Percentiles rank a stretch among this genome's conserved stretches.
Evolutionary conservation across 768 basidiomycete species (phyloP).

Genomic region (Suillus americanus): DNA sequence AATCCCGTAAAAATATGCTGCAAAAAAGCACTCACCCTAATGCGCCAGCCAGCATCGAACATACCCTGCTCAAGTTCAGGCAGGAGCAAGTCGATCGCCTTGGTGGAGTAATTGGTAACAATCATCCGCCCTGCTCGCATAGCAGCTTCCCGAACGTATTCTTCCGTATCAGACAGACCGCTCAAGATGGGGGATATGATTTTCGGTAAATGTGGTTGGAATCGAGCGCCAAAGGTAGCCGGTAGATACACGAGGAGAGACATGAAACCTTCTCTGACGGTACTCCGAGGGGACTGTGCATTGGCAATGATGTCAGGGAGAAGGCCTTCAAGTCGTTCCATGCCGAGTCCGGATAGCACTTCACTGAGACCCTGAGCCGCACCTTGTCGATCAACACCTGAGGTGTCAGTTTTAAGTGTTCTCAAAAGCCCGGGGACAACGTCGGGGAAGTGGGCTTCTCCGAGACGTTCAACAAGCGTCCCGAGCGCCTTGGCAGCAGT

Average conservation of each 20-base stretch:
- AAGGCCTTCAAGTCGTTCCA: conserved; percentile 92
- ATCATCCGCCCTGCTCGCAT: conserved; percentile 99
- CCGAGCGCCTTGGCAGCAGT: conserved; percentile 97
- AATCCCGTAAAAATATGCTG: neutral
- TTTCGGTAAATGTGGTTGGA: conserved; percentile 93
- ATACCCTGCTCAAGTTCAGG: conserved; percentile 94
- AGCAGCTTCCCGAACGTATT: conserved; percentile 94
- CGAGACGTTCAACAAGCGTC: conserved; percentile 93
- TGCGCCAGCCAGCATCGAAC: conserved; percentile 94
- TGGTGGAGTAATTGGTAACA: conserved; percentile 88
- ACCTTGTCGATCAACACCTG: conserved; percentile 95
- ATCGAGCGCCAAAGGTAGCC: conserved; percentile 93
- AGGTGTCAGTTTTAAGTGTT: conserved; percentile 89
- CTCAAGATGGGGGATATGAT: conserved; percentile 91
- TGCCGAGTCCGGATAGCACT: conserved; percentile 93
- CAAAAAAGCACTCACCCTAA: conserved; percentile 59
- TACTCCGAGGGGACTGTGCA: conserved; percentile 84
- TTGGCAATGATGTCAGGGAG: conserved; percentile 93
- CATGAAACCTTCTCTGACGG: conserved; percentile 98
- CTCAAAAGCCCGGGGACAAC: conserved; percentile 86
- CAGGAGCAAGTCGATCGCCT: conserved; percentile 89
- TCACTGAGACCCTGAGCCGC: conserved; percentile 97
- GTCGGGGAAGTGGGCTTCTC: conserved; percentile 93
- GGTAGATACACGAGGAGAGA: conserved; percentile 94
- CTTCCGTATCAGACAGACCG: conserved; percentile 90